These are phyloP conservation scores for Clitocybe nebularis DNA, from an alignment of 1,284 basidiomycete species.

Conservation along the genomic window DNA sequence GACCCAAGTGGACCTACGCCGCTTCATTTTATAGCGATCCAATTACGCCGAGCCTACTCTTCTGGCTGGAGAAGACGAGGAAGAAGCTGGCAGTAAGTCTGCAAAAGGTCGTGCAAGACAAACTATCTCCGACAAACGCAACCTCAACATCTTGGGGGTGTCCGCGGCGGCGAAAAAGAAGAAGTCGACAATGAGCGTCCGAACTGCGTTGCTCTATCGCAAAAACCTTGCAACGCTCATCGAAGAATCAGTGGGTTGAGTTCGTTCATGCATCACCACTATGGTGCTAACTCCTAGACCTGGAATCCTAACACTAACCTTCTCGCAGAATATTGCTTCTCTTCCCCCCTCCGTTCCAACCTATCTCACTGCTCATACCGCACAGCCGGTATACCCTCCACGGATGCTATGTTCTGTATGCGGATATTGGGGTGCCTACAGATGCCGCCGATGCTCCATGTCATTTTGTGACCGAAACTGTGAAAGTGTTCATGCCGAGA, in stretches of 20 bases:
- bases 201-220: conserved; percentile 74
- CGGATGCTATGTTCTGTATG: conserved; percentile 39
- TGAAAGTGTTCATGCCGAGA: conserved; percentile 37
- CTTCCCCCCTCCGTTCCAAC: conserved; percentile 43
- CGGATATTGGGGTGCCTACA: conserved; percentile 37
- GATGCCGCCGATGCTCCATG: conserved; percentile 39
- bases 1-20: conserved; percentile 7
- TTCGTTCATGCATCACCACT: not conserved
- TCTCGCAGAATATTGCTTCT: conserved; percentile 52
- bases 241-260: conserved; percentile 71
- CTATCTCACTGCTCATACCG: conserved; percentile 34
- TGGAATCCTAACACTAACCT: too few relatives aligned
- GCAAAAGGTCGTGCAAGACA: conserved; percentile 67
- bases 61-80: conserved; percentile 40
- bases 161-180: conserved; percentile 57
- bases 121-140: conserved; percentile 70
- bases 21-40: conserved; percentile 51
- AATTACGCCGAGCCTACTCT: conserved; percentile 69
- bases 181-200: conserved; percentile 76
- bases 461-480: conserved; percentile 39
- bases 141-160: conserved; percentile 38
- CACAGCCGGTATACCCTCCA: conserved; percentile 32
- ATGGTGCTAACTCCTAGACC: not conserved
- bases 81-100: conserved; percentile 37
- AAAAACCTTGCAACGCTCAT: conserved; percentile 69